Evolutionary conservation across 225 moss, liverwort and hornwort genomes (phyloP).

Genomic region (Pleurozium schreberi): DNA sequence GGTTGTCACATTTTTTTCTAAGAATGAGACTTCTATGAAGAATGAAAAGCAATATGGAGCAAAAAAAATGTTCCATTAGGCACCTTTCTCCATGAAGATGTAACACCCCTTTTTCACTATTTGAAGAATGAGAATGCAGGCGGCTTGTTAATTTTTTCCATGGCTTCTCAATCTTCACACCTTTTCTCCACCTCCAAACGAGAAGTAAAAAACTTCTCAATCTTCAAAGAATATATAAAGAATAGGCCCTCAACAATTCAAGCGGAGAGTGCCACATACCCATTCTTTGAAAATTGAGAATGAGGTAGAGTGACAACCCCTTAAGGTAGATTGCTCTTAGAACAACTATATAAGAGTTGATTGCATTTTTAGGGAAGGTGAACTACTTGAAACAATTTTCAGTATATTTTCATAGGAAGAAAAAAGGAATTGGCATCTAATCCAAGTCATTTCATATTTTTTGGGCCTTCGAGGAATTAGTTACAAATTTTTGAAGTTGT

Average conservation of each 20-base stretch:
- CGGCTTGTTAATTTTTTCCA: fast-evolving
- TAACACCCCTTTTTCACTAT: background rate
- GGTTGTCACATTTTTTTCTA: background rate
- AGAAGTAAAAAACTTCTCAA: background rate
- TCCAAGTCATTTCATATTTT: too few relatives aligned
- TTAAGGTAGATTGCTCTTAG: too few relatives aligned
- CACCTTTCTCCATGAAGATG: background rate
- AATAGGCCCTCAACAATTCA: fast-evolving
- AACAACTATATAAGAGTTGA: too few relatives aligned
- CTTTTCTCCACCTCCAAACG: background rate
- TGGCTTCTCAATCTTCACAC: background rate
- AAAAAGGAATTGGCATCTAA: too few relatives aligned
- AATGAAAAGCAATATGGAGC: background rate
- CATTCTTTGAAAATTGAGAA: background rate
- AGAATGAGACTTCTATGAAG: background rate
- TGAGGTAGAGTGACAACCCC: background rate
- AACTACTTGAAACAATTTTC: too few relatives aligned
- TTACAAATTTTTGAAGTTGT: too few relatives aligned
- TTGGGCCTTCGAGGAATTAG: too few relatives aligned
- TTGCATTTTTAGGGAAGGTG: too few relatives aligned
- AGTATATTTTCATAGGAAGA: too few relatives aligned
- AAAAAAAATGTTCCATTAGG: background rate
- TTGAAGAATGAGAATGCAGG: background rate
- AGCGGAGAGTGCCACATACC: background rate
- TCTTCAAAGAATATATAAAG: too few relatives aligned